Percentiles rank a stretch among this genome's conserved stretches.
These are phyloP conservation scores for Pichia sp. DNA, from an alignment of 1,139 yeast genomes.

Conservation along the genomic window DNA sequence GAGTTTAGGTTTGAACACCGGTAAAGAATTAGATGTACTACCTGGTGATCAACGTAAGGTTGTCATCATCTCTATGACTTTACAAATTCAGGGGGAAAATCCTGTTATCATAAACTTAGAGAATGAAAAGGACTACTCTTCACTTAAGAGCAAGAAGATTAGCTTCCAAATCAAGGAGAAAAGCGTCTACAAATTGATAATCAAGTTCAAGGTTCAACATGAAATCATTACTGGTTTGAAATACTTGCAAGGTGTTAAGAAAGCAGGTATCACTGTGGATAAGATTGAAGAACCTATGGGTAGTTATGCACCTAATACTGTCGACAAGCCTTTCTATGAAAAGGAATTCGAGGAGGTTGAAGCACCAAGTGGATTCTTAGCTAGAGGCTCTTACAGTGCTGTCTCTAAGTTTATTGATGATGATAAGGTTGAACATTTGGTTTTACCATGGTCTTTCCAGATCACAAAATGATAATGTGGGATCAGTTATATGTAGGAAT, in stretches of 20 bases:
- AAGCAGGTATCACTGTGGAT: slow-evolving; percentile 83
- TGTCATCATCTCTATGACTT: slow-evolving; percentile 69
- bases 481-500: no score
- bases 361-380: slow-evolving; percentile 87
- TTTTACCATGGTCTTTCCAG: slow-evolving; percentile 81
- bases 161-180: slow-evolving; percentile 74
- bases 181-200: slow-evolving; percentile 62
- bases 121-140: slow-evolving; percentile 35
- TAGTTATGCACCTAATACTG: slow-evolving; percentile 85
- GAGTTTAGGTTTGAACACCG: slow-evolving; percentile 63
- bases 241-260: slow-evolving; percentile 78
- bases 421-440: slow-evolving; percentile 68
- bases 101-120: slow-evolving; percentile 65
- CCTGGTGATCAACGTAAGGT: slow-evolving; percentile 73
- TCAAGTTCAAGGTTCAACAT: slow-evolving; percentile 81
- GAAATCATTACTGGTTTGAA: slow-evolving; percentile 79
- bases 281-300: slow-evolving; percentile 86
- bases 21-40: slow-evolving; percentile 53
- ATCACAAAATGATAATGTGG: slow-evolving; percentile 63
- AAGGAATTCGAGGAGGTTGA: slow-evolving; percentile 76
- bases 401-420: slow-evolving; percentile 82
- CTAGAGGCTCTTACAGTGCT: slow-evolving; percentile 81
- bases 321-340: slow-evolving; percentile 73
- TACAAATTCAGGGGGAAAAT: slow-evolving; percentile 56
- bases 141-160: slow-evolving; percentile 44